Percentiles rank a stretch among this genome's conserved stretches.
These are phyloP conservation scores for Aspergillus brunneoviolaceus DNA, from an alignment of 2,329 filamentous ascomycete species.

Conservation along the genomic window DNA sequence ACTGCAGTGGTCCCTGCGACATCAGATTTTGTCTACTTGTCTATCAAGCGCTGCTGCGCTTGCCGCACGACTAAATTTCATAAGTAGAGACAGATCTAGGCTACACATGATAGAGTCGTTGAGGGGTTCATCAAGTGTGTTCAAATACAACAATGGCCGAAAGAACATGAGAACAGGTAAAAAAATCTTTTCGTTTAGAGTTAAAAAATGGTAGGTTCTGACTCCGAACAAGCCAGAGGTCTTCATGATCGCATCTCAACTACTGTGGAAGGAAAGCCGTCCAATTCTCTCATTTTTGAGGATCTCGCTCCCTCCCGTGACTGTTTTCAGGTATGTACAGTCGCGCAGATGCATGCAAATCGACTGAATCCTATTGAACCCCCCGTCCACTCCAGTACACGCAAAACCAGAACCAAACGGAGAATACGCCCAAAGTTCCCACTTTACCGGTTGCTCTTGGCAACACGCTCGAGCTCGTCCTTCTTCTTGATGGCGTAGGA, in stretches of 20 bases:
- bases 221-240: slow-evolving; percentile 25
- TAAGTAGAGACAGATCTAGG: too few species aligned
- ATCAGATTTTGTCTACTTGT: not conserved
- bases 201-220: slow-evolving; percentile 28
- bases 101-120: too few species aligned
- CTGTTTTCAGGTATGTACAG: slow-evolving; percentile 43
- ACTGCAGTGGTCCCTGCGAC: not conserved
- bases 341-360: slow-evolving; percentile 43
- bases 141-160: not conserved
- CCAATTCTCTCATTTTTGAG: slow-evolving; percentile 39
- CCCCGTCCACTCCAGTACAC: slow-evolving; percentile 44
- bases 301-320: slow-evolving; percentile 38
- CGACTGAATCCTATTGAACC: slow-evolving; percentile 42
- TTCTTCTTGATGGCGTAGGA: slow-evolving; percentile 99
- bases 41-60: not conserved
- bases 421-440: slow-evolving; percentile 39
- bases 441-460: slow-evolving; percentile 99
- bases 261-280: slow-evolving; percentile 42
- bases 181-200: slow-evolving; percentile 22
- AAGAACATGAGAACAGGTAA: slow-evolving; percentile 12
- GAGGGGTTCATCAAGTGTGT: not conserved
- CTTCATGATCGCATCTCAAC: slow-evolving; percentile 46
- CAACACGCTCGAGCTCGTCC: slow-evolving; percentile 99
- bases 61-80: too few species aligned
- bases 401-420: slow-evolving; percentile 42